These are phyloP conservation scores for Trichosphaerium sp. DNA, from an alignment of 78 protist genomes.

Conservation along the genomic window DNA sequence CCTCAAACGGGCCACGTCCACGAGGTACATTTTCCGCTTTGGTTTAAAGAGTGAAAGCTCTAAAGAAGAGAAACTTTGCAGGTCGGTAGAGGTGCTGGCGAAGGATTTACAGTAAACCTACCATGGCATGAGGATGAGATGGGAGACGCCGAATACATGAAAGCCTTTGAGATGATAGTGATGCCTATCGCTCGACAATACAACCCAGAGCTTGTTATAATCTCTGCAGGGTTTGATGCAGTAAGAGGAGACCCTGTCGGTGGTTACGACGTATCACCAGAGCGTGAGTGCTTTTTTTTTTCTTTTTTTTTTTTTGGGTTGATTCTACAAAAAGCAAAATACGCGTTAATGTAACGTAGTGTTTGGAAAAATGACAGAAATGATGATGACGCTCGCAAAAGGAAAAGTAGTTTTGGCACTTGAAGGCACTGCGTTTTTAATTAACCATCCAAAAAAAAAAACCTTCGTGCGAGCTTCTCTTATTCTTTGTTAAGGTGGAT, in stretches of 20 bases:
- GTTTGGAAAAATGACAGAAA: no score
- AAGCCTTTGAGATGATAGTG: constrained; percentile 15
- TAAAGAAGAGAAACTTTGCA: no score
- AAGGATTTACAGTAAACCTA: constrained; percentile 20
- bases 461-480: no score
- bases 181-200: constrained; percentile 26
- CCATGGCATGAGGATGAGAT: constrained; percentile 5
- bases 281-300: not conserved
- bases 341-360: no score
- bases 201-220: constrained; percentile 39
- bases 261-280: constrained; percentile 21
- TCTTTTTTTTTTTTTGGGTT: no score
- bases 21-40: constrained; percentile 3
- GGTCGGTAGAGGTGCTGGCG: constrained; percentile 37
- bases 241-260: constrained; percentile 54
- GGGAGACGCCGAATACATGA: constrained; percentile 46
- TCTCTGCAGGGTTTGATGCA: constrained; percentile 59
- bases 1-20: constrained; percentile 22
- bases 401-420: no score
- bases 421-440: no score
- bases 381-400: no score
- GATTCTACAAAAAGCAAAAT: no score
- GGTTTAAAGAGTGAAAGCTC: no score
- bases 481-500: no score
- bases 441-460: no score